Percentiles rank a stretch among this genome's conserved stretches.
Conservation (phyloP, 2,329 filamentous ascomycete species). For the Trichoderma endophyticum region DNA sequence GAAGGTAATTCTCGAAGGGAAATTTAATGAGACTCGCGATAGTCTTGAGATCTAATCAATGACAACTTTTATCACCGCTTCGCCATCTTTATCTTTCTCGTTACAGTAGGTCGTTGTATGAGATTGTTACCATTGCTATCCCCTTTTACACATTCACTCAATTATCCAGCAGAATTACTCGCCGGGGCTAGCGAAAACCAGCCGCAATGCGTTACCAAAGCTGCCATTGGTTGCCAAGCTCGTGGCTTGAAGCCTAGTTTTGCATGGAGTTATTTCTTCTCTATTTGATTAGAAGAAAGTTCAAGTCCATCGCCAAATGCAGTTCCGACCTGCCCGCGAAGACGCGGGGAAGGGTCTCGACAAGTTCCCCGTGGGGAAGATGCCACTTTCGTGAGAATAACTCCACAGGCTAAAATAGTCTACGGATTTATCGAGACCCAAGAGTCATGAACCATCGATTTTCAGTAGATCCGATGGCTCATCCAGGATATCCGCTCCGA, state of each 20-base stretch:
- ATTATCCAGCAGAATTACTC: neutral
- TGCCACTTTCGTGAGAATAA: neutral
- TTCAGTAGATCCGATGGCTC: neutral
- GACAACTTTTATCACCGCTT: neutral
- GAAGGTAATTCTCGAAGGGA: neutral
- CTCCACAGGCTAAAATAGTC: neutral
- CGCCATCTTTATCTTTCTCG: neutral
- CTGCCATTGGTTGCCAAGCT: neutral
- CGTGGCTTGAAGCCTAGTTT: neutral
- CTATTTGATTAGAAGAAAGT: neutral
- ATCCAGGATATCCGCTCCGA: neutral
- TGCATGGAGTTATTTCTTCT: neutral
- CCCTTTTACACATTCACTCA: neutral
- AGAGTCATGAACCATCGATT: neutral
- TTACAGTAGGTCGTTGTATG: neutral
- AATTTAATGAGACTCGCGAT: neutral
- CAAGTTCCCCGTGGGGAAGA: neutral
- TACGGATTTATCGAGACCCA: neutral
- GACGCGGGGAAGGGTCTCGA: neutral
- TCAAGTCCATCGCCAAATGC: neutral
- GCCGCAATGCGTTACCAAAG: neutral
- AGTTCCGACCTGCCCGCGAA: constrained; percentile 4
- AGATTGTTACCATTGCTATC: neutral
- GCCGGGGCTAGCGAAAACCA: neutral
- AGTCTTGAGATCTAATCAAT: neutral